Evolutionary conservation across 2,329 filamentous ascomycete species (phyloP), one percentile per base, ranked within the genome.

Genomic region (Claviceps maximensis): DNA sequence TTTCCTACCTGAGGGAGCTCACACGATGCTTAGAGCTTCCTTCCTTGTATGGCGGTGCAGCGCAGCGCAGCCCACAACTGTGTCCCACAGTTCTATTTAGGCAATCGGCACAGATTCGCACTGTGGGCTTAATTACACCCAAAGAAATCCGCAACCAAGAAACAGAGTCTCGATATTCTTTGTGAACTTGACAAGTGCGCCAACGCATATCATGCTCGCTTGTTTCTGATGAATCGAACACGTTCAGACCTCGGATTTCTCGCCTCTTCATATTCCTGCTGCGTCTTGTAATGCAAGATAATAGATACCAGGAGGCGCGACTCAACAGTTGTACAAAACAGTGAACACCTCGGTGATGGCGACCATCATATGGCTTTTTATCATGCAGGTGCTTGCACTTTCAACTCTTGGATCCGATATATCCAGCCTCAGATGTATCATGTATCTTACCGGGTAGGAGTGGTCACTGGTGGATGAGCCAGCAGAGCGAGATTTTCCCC

Each of bases 361-460:
- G 12, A 15, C 44, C 27, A 17, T 23, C 19, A 33, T 52, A 10
- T 57, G 52, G 54, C 33, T 57, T 15, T 19, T 53, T 10, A n/a
- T 55, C 9, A 36, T 54, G 31, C 38, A 23, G 15, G 46, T 51
- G 5, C 23, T 48, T 29, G 44, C 52, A 5, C 23, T 48, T 29
- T 31, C 47, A 29, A 21, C 40, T 41, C 44, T 53, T 9, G 46
- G 49, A 2, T 46, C 48, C 21, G 54, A 57, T 42, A 46, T 58
- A 31, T 52, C 60, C 36, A 58, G 59, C 44, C 54, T 60, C 19
- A 61, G 65, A 45, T 72, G 67, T 47, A 58, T 76, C 53, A 74
- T 76, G 71, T 78, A 78, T 58, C 64, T 77, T 47, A 77, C 74
- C 1, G 74, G 75, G 74, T 74, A 56, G 57, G 63, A 59, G 56